A percentile compares a stretch with the other conserved stretches of the same genome.
phyloP scores from a whole-genome alignment of 805 yeast genomes.

The Cyberlindnera xishuangbannaensis region DNA sequence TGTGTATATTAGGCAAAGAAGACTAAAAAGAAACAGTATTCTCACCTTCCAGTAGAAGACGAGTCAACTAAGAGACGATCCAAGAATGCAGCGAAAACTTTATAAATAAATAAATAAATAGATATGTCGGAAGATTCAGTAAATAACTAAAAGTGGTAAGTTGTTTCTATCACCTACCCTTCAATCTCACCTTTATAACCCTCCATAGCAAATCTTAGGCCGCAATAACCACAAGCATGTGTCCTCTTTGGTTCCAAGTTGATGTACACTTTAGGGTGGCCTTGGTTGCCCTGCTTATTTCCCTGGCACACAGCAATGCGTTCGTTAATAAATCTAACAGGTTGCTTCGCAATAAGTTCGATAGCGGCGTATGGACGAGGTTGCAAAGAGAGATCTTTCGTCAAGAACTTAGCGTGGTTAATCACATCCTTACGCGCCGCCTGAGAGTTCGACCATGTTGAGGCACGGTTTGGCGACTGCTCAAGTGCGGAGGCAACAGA shows the following conservation, averaged over 20 bases:
- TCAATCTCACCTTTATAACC: conserved; percentile 14
- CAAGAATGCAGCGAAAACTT: too few relatives aligned
- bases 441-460: conserved; percentile 71
- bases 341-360: conserved; percentile 71
- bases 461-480: conserved; percentile 74
- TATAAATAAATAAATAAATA: conserved; percentile 1
- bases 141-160: conserved; percentile 1
- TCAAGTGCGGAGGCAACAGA: conserved; percentile 17
- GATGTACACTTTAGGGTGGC: conserved; percentile 80
- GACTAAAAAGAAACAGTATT: too few relatives aligned
- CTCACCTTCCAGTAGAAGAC: too few relatives aligned
- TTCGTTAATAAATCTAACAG: conserved; percentile 53
- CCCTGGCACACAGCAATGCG: conserved; percentile 82
- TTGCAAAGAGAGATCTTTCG: conserved; percentile 58
- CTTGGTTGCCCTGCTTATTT: conserved; percentile 62
- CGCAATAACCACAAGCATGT: conserved; percentile 78
- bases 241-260: conserved; percentile 73
- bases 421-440: conserved; percentile 12
- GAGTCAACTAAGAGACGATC: too few relatives aligned
- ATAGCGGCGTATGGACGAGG: conserved; percentile 83
- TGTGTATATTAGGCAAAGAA: too few relatives aligned
- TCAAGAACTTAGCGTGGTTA: conserved; percentile 46
- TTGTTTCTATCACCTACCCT: neutral
- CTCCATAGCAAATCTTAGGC: conserved; percentile 45
- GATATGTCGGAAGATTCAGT: neutral